Conservation (phyloP, 2,329 filamentous ascomycete species). For the Xylaria sp. region DNA sequence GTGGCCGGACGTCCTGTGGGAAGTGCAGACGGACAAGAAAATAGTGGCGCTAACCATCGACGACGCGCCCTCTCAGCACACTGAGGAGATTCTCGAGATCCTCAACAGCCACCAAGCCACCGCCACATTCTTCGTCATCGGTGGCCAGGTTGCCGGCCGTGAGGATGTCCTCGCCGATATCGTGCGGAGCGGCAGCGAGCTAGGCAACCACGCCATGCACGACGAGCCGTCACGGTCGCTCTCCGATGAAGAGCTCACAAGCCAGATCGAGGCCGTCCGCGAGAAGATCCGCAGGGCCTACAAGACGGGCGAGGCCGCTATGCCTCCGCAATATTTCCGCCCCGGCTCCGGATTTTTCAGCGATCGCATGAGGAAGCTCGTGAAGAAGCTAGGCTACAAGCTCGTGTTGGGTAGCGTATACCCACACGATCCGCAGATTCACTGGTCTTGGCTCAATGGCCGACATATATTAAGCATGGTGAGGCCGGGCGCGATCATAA, state of each 20-base stretch:
- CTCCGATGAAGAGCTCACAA: slow-evolving; percentile 65
- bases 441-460: slow-evolving; percentile 74
- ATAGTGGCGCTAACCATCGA: slow-evolving; percentile 87
- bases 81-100: slow-evolving; percentile 73
- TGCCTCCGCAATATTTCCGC: slow-evolving; percentile 74
- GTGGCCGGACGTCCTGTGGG: slow-evolving; percentile 84
- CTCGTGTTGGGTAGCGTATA: slow-evolving; percentile 87
- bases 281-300: slow-evolving; percentile 52
- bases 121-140: slow-evolving; percentile 92
- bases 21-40: slow-evolving; percentile 67
- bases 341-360: slow-evolving; percentile 89
- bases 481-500: slow-evolving; percentile 79
- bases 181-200: slow-evolving; percentile 72
- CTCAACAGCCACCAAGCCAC: slow-evolving; percentile 73
- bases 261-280: slow-evolving; percentile 72
- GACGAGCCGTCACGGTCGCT: slow-evolving; percentile 79
- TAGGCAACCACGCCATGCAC: slow-evolving; percentile 90
- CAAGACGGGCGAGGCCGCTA: slow-evolving; percentile 47
- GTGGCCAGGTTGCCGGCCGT: slow-evolving; percentile 72
- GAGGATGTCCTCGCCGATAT: slow-evolving; percentile 66
- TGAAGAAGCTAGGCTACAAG: slow-evolving; percentile 71
- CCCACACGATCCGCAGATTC: slow-evolving; percentile 90
- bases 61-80: slow-evolving; percentile 81
- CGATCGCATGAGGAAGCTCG: slow-evolving; percentile 70
- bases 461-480: slow-evolving; percentile 83